Base-by-base conservation (phyloP, 768 basidiomycete species). In the Lentinula boryana region DNA sequence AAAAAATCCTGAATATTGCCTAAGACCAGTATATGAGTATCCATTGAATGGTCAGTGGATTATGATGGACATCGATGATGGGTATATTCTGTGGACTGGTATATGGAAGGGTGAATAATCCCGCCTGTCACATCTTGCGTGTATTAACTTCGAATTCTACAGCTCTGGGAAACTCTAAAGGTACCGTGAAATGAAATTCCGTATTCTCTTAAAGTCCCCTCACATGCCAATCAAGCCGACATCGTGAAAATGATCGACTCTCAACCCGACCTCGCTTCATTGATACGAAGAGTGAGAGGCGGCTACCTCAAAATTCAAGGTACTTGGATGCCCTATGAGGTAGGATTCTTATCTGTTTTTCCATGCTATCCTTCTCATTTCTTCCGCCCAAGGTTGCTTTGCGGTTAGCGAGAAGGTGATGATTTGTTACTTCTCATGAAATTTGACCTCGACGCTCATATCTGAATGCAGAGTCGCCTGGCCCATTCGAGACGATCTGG, bases 61-160 rank as follows among this genome's bases (percentile, higher is more conserved):
- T 68, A 94, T 95, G 93, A 92, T 94, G 84, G 93, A 95, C 75
- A 89, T 91, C 68, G 93, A 95, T 70, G 92, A 93, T 70, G 93
- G 93, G 3, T 94, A 92, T 70, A 87, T 95, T 61, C 78, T 93
- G 16, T 95, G 93, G 92, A 95, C 93, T 1, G 90, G 91, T 9
- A 95, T 95, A 57, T 95, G 93, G 93, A 95, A 95, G 80, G 92
- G 91, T 91, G 61, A 62, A 76, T 61, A 49, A 0, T 23, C 18
- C 6, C 12, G 38, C 3, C 27, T 35, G 40, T 23, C 48, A 9
- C 27, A 18, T 41, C 53, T 56, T 27, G 49, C 27, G 12, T 40
- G 18, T 48, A 32, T 35, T 53, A 32, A 50, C 50, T 59, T 53
- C 50, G 4, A 44, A 43, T 66, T 55, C 60, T 61, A 13, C 66